Evolutionary conservation across 768 basidiomycete genomes (phyloP).

Genomic region (Neoboletus subvelutipes): DNA sequence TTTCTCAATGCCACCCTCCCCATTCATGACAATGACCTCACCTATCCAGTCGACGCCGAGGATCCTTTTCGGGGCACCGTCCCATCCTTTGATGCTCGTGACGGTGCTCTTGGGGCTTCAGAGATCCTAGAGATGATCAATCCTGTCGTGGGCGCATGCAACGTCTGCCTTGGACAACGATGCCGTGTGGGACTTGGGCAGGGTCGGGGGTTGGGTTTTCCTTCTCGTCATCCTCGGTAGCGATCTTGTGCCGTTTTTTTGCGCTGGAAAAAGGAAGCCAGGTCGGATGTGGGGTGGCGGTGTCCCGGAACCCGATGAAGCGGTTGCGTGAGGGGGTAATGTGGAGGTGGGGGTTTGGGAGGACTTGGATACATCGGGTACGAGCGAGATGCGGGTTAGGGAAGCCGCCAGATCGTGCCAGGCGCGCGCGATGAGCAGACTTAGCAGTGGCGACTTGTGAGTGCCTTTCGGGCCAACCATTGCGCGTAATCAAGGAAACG

Average conservation of each 20-base stretch:
- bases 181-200: conserved; percentile 75
- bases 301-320: conserved; percentile 81
- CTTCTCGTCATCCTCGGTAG: conserved; percentile 27
- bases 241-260: conserved; percentile 68
- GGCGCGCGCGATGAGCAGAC: conserved; percentile 57
- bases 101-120: no score
- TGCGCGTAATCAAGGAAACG: conserved; percentile 74
- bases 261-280: no score
- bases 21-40: no score
- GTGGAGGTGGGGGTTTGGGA: conserved; percentile 59
- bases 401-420: conserved; percentile 80
- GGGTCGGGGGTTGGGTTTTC: conserved; percentile 59
- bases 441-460: no score
- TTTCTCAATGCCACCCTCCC: no score
- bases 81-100: no score
- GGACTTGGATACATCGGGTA: not conserved
- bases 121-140: no score
- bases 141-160: conserved; percentile 11
- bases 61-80: no score
- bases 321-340: conserved; percentile 61
- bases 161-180: conserved; percentile 77
- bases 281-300: conserved; percentile 42
- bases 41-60: no score
- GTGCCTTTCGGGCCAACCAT: conserved; percentile 48
- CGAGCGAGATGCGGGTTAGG: conserved; percentile 38